A percentile compares a stretch with the other conserved stretches of the same genome.
These are phyloP conservation scores for Hericium alpestre DNA, from an alignment of 768 basidiomycete genomes.

Conservation along the genomic window DNA sequence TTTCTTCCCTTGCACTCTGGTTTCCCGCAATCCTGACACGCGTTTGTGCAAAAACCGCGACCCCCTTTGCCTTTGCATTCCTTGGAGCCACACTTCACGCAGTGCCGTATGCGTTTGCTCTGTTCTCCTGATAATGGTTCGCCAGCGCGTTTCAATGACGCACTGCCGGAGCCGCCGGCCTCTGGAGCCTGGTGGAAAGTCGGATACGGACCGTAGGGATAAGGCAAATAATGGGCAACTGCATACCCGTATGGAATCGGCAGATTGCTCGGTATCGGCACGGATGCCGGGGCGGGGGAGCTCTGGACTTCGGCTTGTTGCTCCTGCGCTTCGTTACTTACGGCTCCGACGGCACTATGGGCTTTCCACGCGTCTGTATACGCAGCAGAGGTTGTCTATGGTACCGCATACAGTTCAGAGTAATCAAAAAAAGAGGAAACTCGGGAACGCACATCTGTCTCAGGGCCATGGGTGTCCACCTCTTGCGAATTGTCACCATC, in stretches of 20 bases:
- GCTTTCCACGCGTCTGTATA: slow-evolving; percentile 1
- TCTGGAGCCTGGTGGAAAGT: slow-evolving; percentile 18
- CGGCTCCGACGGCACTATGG: neutral
- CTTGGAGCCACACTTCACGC: slow-evolving; percentile 73
- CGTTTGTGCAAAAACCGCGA: slow-evolving; percentile 57
- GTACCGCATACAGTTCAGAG: neutral
- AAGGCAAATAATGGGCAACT: slow-evolving; percentile 23
- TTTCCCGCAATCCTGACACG: slow-evolving; percentile 79
- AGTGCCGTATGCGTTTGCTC: slow-evolving; percentile 63
- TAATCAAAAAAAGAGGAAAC: neutral
- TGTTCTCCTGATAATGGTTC: slow-evolving; percentile 19
- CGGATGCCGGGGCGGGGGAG: slow-evolving; percentile 14
- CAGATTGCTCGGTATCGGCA: neutral
- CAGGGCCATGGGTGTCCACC: neutral
- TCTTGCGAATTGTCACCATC: neutral
- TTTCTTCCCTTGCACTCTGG: slow-evolving; percentile 69
- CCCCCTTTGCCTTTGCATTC: slow-evolving; percentile 81
- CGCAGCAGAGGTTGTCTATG: neutral
- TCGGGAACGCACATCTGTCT: neutral
- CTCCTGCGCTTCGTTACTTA: neutral
- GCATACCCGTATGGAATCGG: slow-evolving; percentile 10
- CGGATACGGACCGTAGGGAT: slow-evolving; percentile 27
- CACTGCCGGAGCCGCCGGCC: slow-evolving; percentile 2
- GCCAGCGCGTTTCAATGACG: neutral
- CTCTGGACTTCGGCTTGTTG: neutral